Base-by-base conservation (phyloP, 1,284 basidiomycete species). In the Sanguinoderma infundibulare region DNA sequence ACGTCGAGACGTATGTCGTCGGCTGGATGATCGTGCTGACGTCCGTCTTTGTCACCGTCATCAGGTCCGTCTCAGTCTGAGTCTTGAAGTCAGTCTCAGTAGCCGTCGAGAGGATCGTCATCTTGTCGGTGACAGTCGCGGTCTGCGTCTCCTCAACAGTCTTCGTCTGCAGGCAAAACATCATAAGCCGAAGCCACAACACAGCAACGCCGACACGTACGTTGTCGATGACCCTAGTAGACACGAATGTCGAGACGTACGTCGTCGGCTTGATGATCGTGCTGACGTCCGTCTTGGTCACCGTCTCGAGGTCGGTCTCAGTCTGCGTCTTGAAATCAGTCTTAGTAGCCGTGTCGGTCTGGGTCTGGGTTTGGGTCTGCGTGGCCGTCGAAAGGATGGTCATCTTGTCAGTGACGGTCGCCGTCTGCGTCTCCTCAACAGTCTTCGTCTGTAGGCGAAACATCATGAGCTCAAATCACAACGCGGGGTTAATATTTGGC, bases 201-300 rank as follows among this genome's bases (percentile, higher is more conserved):
- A 6, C 7, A 6, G n/a, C 17, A 24, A 15, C 14, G 20, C 49
- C 7, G 10, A 30, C 20, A 70, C 79, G 70, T 62, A 86, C 84
- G 66, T 86, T 84, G 72, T 89, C 83, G 62, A 86, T 83, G 71
- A 87, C 80, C 62, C 81, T 64, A 35, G 87, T 89, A 70, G 77
- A 80, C 55, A 87, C 81, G 72, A 77, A 85, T 44, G 82, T 76
- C 40, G 75, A 82, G 62, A 78, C 78, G 73, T 81, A 87, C 12
- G 87, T 89, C 14, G 86, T 88, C 14, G 73, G 72, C 69, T 75
- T 61, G 35, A 72, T 64, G 59, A 70, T 39, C 32, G 73, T 74
- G 67, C 71, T 73, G 60, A 73, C 47, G 46, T 69, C 57, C 15
- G 74, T 74, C 52, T 64, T 49, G 24, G 70, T 73, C 50, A 71